These are phyloP conservation scores for Samsoniella hepiali DNA, from an alignment of 2,329 filamentous ascomycete species.

Conservation along the genomic window DNA sequence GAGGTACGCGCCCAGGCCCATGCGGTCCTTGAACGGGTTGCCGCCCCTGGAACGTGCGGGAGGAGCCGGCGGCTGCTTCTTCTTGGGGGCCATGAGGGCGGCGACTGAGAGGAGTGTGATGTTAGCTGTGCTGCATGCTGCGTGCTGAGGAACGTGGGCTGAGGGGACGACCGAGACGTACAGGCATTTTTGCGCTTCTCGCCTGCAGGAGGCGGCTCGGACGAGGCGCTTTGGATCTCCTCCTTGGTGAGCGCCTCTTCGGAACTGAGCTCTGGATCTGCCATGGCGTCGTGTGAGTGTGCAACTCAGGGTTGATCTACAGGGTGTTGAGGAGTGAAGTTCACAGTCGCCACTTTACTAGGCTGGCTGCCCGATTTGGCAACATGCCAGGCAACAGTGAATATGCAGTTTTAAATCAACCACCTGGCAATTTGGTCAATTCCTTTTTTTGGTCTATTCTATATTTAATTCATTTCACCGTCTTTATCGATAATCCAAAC, in stretches of 20 bases:
- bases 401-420: no score
- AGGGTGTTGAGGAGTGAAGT: not conserved
- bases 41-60: conserved; percentile 22
- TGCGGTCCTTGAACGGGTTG: conserved; percentile 46
- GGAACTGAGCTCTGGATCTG: conserved; percentile 26
- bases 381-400: not conserved
- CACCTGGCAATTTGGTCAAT: no score
- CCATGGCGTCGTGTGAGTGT: conserved; percentile 22
- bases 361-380: not conserved
- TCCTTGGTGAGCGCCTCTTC: conserved; percentile 43
- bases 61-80: conserved; percentile 26
- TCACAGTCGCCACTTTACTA: conserved; percentile 7
- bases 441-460: no score
- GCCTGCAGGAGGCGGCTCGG: conserved; percentile 27
- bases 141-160: not conserved
- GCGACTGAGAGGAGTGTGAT: conserved; percentile 26
- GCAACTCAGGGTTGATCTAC: not conserved
- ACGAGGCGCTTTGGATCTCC: conserved; percentile 36
- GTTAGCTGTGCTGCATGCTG: not conserved
- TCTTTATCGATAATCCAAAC: not conserved
- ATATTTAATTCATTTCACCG: no score
- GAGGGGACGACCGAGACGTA: conserved; percentile 23
- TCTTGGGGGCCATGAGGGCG: conserved; percentile 38
- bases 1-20: conserved; percentile 67
- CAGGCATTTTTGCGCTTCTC: conserved; percentile 40